phyloP scores from a whole-genome alignment of 1,284 basidiomycete species.

The Pholiota adiposa region DNA sequence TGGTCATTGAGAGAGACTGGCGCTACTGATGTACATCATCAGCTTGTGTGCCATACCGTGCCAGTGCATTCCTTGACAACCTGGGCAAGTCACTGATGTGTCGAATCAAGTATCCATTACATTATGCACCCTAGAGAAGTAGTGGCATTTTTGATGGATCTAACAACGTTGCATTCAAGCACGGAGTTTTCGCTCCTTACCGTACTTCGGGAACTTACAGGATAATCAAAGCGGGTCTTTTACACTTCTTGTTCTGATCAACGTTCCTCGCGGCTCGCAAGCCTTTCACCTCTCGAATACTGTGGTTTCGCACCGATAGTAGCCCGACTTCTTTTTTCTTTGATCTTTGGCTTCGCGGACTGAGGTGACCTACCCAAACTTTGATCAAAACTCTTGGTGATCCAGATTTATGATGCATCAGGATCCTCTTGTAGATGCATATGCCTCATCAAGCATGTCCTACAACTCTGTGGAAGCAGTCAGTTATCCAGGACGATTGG shows the following conservation, averaged over 20 bases:
- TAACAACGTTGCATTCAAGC: background rate
- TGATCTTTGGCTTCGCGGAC: background rate
- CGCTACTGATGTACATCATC: background rate
- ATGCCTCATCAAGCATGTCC: background rate
- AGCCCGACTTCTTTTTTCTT: background rate
- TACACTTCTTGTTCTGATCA: background rate
- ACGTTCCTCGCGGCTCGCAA: background rate
- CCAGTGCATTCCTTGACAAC: background rate
- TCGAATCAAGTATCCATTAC: slow-evolving; percentile 1
- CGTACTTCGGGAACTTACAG: background rate
- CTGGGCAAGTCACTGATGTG: background rate
- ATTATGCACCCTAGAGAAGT: background rate
- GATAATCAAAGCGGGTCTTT: background rate
- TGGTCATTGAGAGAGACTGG: background rate
- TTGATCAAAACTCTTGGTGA: background rate
- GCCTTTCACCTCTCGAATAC: background rate
- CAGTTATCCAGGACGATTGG: background rate
- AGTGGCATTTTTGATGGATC: background rate
- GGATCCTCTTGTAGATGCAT: background rate
- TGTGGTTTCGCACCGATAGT: background rate
- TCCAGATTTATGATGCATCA: background rate
- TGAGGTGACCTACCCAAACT: background rate
- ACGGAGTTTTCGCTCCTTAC: background rate
- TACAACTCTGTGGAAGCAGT: background rate
- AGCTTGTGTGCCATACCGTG: background rate